Evolutionary conservation across 2,329 filamentous ascomycete species (phyloP).

Genomic region (Fusarium avenaceum): DNA sequence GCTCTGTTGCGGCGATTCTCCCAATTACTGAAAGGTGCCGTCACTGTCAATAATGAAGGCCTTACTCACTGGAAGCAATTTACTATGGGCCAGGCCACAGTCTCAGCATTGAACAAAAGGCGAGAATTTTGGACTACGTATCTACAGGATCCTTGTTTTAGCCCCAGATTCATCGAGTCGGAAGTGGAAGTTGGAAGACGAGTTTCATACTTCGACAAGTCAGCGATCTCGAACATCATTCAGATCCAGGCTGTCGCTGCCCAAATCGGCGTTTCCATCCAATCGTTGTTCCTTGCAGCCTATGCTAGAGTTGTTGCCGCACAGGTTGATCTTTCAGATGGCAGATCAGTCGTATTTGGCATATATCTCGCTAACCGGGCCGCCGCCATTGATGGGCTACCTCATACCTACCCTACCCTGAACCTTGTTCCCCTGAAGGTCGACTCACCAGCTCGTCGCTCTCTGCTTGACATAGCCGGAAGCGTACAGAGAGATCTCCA

Average conservation of each 20-base stretch:
- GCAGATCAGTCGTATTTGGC: conserved; percentile 71
- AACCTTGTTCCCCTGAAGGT: conserved; percentile 82
- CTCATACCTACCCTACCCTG: conserved; percentile 75
- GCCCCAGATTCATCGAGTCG: not conserved
- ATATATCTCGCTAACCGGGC: conserved; percentile 86
- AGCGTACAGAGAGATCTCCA: conserved; percentile 77
- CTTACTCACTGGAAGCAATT: conserved; percentile 50
- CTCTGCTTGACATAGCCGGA: conserved; percentile 65
- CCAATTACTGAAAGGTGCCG: conserved; percentile 18
- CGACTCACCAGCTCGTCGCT: conserved; percentile 44
- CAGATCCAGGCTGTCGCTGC: conserved; percentile 55
- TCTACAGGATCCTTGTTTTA: conserved; percentile 43
- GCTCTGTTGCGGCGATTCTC: conserved; percentile 64
- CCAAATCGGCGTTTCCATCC: conserved; percentile 72
- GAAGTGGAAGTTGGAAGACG: conserved; percentile 32
- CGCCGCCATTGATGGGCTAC: conserved; percentile 62
- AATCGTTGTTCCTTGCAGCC: conserved; percentile 81
- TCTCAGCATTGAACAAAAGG: conserved; percentile 30
- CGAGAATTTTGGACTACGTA: conserved; percentile 60
- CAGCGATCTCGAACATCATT: conserved; percentile 58
- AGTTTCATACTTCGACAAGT: conserved; percentile 59
- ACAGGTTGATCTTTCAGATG: conserved; percentile 50
- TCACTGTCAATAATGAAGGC: not conserved
- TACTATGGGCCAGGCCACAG: conserved; percentile 21
- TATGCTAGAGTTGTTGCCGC: conserved; percentile 66